Evolutionary conservation across 148 eudicot species (phyloP).

Genomic region (Vaccinium myrtillus): DNA sequence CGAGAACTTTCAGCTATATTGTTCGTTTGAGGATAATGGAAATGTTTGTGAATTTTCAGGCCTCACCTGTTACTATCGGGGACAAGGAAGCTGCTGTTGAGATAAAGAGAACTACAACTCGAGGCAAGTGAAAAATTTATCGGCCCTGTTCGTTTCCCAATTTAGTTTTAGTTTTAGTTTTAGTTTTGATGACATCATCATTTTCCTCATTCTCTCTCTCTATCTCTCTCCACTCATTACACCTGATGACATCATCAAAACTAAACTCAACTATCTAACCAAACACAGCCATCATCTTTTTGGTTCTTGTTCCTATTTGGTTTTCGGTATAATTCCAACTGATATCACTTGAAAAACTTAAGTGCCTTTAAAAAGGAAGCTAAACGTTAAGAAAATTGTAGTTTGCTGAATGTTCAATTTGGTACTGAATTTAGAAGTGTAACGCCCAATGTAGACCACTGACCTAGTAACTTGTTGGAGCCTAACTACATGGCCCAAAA

Average conservation of each 20-base stretch:
- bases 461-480: neutral
- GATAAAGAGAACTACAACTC: conserved; percentile 52
- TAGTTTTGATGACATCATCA: too few species aligned
- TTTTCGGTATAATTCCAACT: neutral
- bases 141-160: too few species aligned
- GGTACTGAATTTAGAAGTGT: neutral
- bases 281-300: too few species aligned
- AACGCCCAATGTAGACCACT: neutral
- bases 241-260: too few species aligned
- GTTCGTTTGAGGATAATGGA: neutral
- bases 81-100: conserved; percentile 47
- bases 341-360: neutral
- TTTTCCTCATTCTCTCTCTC: too few species aligned
- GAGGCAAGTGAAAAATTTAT: conserved; percentile 35
- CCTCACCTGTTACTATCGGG: conserved; percentile 42
- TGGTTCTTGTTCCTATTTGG: neutral
- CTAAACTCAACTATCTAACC: too few species aligned
- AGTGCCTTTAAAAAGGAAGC: neutral
- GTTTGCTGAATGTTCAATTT: neutral
- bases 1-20: neutral
- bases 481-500: neutral
- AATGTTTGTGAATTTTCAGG: conserved; percentile 24
- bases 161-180: too few species aligned
- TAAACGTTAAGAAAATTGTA: neutral
- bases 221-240: too few species aligned